Conservation (phyloP, 176 grass and related monocot genomes). For the Coix lacrymajobi region DNA sequence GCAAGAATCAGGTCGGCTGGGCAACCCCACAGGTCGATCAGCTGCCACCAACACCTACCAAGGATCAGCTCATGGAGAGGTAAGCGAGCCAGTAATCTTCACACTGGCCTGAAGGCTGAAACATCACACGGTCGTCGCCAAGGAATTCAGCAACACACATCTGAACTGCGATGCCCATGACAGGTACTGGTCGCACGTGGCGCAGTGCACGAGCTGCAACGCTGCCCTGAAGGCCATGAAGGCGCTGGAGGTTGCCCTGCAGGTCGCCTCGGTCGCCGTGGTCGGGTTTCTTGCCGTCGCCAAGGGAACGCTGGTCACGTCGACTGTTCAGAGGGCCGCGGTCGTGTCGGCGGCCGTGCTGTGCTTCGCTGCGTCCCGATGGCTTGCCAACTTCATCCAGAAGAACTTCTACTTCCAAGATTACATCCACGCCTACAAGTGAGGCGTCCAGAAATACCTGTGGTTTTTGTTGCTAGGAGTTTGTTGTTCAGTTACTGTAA, state of each 20-base stretch:
- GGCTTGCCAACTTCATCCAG: conserved; percentile 67
- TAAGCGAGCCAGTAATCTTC: neutral
- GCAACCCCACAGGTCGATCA: conserved; percentile 18
- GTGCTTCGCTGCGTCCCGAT: conserved; percentile 62
- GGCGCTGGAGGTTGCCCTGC: conserved; percentile 51
- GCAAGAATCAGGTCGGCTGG: conserved; percentile 57
- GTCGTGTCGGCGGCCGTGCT: conserved; percentile 41
- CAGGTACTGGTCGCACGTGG: conserved; percentile 94
- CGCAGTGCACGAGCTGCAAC: conserved; percentile 71
- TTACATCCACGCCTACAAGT: conserved; percentile 86
- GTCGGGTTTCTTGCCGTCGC: conserved; percentile 52
- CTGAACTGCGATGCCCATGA: neutral
- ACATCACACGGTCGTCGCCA: neutral
- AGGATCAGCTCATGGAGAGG: conserved; percentile 73
- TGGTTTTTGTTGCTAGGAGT: neutral
- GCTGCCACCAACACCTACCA: conserved; percentile 59
- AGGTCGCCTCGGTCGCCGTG: conserved; percentile 41
- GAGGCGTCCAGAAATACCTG: neutral
- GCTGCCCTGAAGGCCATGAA: conserved; percentile 50
- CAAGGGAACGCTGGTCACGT: conserved; percentile 30
- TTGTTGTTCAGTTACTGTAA: neutral
- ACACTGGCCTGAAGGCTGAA: no score
- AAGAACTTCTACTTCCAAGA: conserved; percentile 93
- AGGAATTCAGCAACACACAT: neutral
- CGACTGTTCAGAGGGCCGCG: conserved; percentile 23